Evolutionary conservation across 352 stramenopile species (phyloP), one percentile per base, ranked within the genome.

Genomic region (Thraustochytrium sp.): DNA sequence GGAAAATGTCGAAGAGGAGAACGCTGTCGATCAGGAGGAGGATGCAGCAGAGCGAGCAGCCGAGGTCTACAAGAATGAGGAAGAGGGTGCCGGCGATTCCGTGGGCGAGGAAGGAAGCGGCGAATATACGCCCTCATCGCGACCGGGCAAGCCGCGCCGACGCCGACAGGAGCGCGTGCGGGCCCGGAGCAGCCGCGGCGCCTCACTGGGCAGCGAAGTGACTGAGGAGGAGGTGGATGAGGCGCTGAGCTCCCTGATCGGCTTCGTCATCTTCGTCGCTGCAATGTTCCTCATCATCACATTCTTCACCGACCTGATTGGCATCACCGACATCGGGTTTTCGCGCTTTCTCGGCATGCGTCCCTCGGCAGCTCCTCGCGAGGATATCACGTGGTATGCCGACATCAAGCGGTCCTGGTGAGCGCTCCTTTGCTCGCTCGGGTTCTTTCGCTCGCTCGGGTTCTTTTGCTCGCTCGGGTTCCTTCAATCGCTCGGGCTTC

Each of bases 251-350:
- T 72, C 59, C 16, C n/a, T 72, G 13, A 49, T 72, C 36, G 59
- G 59, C 26, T 31, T 72, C 11, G 26, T 72, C 36, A 72, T 72
- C 40, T 72, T 72, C 26, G 9, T 72, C 29, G 23, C 26, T 44
- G 59, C 46, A 11, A 72, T 72, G 59, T 72, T 72, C 26, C 26
- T 72, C 26, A 72, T 72, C n/a, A 11, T 72, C 16, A 72, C 59
- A 13, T 72, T 72, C 4, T 21, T 72, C 1, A 72, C 59, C 13
- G 59, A 72, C 40, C 42, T 72, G 0, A 49, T 72, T 21, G 5
- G 59, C 59, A 38, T 72, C 59, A 72, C 59, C 9, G 59, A 72
- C 59, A 72, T 72, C 40, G 59, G 59, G 13, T 72, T 72, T 72
- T 16, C 59, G 16, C 46, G 9, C 26, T 9, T 72, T 21, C 59